Evolutionary conservation across 2,329 filamentous ascomycete species (phyloP), one percentile per base, ranked within the genome.

Genomic region (Alternaria panax): DNA sequence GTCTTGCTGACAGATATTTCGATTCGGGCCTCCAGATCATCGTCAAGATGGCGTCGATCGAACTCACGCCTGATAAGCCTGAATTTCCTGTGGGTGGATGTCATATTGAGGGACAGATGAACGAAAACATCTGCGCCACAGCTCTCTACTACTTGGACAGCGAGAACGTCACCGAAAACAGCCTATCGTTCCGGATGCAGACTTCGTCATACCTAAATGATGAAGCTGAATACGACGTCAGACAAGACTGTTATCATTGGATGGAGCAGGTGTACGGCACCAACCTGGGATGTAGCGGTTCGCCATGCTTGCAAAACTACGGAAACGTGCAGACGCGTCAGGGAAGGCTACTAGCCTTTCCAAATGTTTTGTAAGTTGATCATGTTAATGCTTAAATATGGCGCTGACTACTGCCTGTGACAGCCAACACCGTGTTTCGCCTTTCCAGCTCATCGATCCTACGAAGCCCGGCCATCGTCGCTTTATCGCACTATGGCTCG

Each of bases 61-160:
- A 88, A 41, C 78, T 90, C 1, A 86, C 82, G 0, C 88, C 88
- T 0, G 84, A 86, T 18, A 82, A 86, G 2, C 85, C 87, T 0
- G 68, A 69, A 0, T 90, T 87, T 62, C 73, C 76, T 0, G 84
- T 84, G 16, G 85, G 85, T 0, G 77, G 75, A 1, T 88, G 85
- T 83, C 85, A 87, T 63, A 68, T 83, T n/a, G 79, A 81, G 63
- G 79, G 79, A 7, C 64, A 67, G 27, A 67, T 79, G 75, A 90
- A 90, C 65, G 88, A 91, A 72, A 85, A 84, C 62, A 89, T 91
- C 36, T 84, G 83, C 63, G 87, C 87, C 0, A 87, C 87, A 0
- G 85, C 87, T 0, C 77, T 90, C 18, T 88, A 87, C 74, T 88
- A 88, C 72, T 86, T 86, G 64, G 85, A 88, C 59, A 78, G 72